Evolutionary conservation across 2,329 filamentous ascomycete genomes (phyloP), one percentile per base, ranked within the genome.

Genomic region (Penicillium sp.): DNA sequence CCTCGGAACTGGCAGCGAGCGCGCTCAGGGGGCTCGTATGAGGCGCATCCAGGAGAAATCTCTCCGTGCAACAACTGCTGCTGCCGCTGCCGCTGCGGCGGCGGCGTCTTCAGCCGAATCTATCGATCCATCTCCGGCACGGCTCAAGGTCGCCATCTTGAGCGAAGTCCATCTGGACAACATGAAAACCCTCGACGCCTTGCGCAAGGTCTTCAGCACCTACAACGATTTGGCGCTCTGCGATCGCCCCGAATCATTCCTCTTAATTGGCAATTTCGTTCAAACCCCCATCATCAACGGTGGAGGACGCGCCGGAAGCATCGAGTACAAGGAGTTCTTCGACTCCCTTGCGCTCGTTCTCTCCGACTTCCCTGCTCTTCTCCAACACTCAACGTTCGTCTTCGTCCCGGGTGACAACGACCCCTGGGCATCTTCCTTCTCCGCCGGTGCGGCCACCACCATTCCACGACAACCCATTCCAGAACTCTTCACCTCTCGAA

Each of bases 321-420:
- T 97, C 58, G 90, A 95, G 70, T 97, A 95, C 73, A 97, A 97
- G 73, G 93, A 97, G 70, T 85, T 87, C 65, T 96, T 97, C 66
- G 90, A 98, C 70, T 82, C 84, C 7, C 79, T 98, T 9, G 91
- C 93, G 3, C 83, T 84, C 2, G 79, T 88, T 1, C 77, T 98
- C 5, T 78, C 87, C 6, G 90, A 97, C 57, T 97, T 89, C 62
- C 88, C 89, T 3, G 77, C 80, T 1, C 78, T 98, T 11, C 78
- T 97, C 38, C 84, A 85, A 48, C 79, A 80, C 26, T 85, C 87
- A 4, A 91, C 87, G 0, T 95, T 97, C 66, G 76, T 95, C 29
- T 95, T 98, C 63, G 86, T 97, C 0, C 93, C 93, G 0, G 93
- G 93, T 28, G 91, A 97, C 70, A 95, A 96, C 65, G 93, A 98